Evolutionary conservation across 2,329 filamentous ascomycete genomes (phyloP).

Genomic region (Claviceps cyperi): DNA sequence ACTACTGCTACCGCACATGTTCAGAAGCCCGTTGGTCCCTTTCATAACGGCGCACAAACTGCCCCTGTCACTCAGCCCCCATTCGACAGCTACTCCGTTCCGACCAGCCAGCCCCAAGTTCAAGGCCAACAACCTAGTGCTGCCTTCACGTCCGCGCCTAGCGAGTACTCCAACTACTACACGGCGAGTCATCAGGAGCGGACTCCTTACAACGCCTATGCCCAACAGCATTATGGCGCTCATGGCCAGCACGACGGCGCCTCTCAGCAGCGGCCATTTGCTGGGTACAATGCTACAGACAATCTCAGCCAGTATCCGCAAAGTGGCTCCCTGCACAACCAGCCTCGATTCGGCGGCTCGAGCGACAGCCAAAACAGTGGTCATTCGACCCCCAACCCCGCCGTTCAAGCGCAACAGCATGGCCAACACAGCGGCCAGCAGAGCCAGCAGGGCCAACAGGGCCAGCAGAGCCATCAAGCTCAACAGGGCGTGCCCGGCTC

Average conservation of each 20-base stretch:
- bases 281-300: constrained; percentile 56
- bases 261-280: constrained; percentile 59
- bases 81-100: constrained; percentile 45
- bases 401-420: constrained; percentile 36
- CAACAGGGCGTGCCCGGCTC: constrained; percentile 25
- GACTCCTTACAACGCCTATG: constrained; percentile 70
- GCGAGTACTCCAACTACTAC: constrained; percentile 78
- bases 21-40: constrained; percentile 80
- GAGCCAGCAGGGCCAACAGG: constrained; percentile 22
- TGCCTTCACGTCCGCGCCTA: constrained; percentile 58
- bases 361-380: constrained; percentile 71
- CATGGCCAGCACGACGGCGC: constrained; percentile 62
- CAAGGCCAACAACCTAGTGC: constrained; percentile 45
- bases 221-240: constrained; percentile 39
- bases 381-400: constrained; percentile 79
- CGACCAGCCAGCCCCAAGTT: constrained; percentile 43
- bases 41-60: constrained; percentile 48
- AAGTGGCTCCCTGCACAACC: constrained; percentile 42
- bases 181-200: constrained; percentile 59
- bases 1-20: constrained; percentile 32
- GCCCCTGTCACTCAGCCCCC: constrained; percentile 37
- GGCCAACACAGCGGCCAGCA: constrained; percentile 30
- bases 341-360: constrained; percentile 43
- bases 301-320: constrained; percentile 59
- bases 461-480: constrained; percentile 17